Base-by-base conservation (phyloP, 305 asterid genomes). In the Plantago coronopus region DNA sequence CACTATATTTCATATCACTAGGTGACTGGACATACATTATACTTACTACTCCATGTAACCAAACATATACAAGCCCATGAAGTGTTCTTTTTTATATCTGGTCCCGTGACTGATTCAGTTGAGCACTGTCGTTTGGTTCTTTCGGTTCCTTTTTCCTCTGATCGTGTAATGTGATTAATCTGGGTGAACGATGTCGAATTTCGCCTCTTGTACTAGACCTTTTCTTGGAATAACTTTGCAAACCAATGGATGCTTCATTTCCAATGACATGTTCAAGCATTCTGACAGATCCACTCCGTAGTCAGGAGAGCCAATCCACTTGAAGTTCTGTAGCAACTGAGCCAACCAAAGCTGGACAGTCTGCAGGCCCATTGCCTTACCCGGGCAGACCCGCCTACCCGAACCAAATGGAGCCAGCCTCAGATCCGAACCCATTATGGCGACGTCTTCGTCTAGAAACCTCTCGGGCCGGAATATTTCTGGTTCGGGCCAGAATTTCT, bases 321-420 rank as follows among this genome's bases (percentile, higher is more conserved):
- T 57, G 63, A 85, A 85, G 42, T 48, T 74, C 31, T 83, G 95
- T 31, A 88, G 80, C 65, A 88, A 59, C 66, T 80, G 86, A 8
- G 87, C 95, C 3, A 88, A 29, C 96, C 96, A 88, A 5, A 88
- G 79, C n/a, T 85, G 95, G 43, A 81, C 95, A 1, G 93, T 85
- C 11, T 87, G 86, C 2, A 81, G 75, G 29, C 95, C 96, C 82
- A 85, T 71, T 0, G 85, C 72, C 76, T 88, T 85, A 0, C 95
- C 96, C 0, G 95, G 96, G 74, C 96, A 88, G 1, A 85, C 96
- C 62, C 95, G 66, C 50, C 96, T 60, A 11, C 96, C 96, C 0
- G 95, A 76, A 0, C 96, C 96, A 11, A 88, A 88, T 0, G 96
- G 96, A 0, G 96, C 94, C 40, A 88, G 23, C 75, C 91, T 70